Evolutionary conservation across 2,329 filamentous ascomycete species (phyloP).

Genomic region (Esteya vermicola): DNA sequence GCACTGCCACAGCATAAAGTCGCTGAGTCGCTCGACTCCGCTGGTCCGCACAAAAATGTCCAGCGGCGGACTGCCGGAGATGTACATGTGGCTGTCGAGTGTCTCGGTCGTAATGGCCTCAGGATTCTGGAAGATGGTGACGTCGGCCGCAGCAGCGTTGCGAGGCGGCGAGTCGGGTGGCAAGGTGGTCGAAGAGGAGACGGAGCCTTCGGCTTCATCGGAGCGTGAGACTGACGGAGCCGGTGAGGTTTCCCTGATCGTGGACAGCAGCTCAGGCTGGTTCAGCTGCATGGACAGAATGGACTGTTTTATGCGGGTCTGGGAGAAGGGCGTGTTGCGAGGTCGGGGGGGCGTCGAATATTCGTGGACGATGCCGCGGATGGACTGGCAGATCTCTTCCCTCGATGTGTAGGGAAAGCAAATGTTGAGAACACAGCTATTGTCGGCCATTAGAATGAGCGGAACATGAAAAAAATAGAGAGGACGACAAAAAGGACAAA

Average conservation of each 20-base stretch:
- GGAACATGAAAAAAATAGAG: no score
- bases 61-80: slow-evolving; percentile 68
- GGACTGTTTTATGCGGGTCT: slow-evolving; percentile 73
- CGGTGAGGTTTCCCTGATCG: slow-evolving; percentile 34
- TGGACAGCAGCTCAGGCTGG: slow-evolving; percentile 29
- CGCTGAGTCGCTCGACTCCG: slow-evolving; percentile 80
- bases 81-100: slow-evolving; percentile 77
- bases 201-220: slow-evolving; percentile 36
- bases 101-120: slow-evolving; percentile 78
- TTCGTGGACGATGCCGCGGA: slow-evolving; percentile 75
- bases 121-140: slow-evolving; percentile 48
- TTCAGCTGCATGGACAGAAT: slow-evolving; percentile 56
- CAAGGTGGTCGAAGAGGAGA: slow-evolving; percentile 47
- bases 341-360: slow-evolving; percentile 61
- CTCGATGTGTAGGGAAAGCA: slow-evolving; percentile 96
- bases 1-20: slow-evolving; percentile 99
- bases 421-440: slow-evolving; percentile 63
- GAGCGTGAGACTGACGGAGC: slow-evolving; percentile 27
- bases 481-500: background rate
- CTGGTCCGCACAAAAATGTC: slow-evolving; percentile 88
- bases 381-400: slow-evolving; percentile 85
- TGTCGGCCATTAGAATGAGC: no score
- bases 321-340: slow-evolving; percentile 64
- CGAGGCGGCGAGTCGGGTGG: slow-evolving; percentile 34
- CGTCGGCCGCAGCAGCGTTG: slow-evolving; percentile 17